Evolutionary conservation across 495 filamentous ascomycete genomes (phyloP).

Genomic region (Talaromyces nanjingensis): DNA sequence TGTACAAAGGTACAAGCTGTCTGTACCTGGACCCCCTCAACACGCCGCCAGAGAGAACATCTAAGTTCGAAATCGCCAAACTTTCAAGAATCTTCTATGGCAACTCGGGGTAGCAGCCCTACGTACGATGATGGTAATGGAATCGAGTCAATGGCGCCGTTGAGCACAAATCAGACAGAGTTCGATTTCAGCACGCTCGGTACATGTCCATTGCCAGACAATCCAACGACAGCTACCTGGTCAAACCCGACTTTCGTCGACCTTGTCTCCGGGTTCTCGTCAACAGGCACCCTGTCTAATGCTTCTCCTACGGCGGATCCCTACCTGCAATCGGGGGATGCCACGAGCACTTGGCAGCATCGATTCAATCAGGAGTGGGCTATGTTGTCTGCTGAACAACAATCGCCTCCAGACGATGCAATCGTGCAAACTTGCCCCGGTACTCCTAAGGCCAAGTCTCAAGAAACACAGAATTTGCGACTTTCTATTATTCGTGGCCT

Average conservation of each 20-base stretch:
- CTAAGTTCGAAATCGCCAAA: constrained; percentile 1
- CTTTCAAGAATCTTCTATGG: not conserved
- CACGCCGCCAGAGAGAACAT: not conserved
- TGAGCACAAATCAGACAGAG: not conserved
- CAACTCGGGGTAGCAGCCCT: not conserved
- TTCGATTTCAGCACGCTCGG: constrained; percentile 6
- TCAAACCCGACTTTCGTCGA: not conserved
- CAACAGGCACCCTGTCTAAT: not conserved
- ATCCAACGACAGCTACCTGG: constrained; percentile 5
- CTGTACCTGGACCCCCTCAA: constrained; percentile 10
- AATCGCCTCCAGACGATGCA: not conserved
- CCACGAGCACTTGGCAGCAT: constrained; percentile 8
- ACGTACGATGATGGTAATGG: not conserved
- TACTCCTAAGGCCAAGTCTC: constrained; percentile 1
- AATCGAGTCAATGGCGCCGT: constrained; percentile 1
- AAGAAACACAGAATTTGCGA: not conserved
- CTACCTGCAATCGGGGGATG: not conserved
- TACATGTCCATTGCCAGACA: constrained; percentile 4
- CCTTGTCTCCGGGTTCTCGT: constrained; percentile 4
- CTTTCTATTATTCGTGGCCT: constrained; percentile 8
- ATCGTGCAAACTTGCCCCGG: not conserved
- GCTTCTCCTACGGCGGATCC: constrained; percentile 1
- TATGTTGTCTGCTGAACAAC: constrained; percentile 7
- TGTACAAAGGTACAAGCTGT: constrained; percentile 11
- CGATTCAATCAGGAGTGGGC: constrained; percentile 10